Percentiles rank a stretch among this genome's conserved stretches.
Conservation (phyloP, 2,329 filamentous ascomycete species). For the Penicillium sp. region DNA sequence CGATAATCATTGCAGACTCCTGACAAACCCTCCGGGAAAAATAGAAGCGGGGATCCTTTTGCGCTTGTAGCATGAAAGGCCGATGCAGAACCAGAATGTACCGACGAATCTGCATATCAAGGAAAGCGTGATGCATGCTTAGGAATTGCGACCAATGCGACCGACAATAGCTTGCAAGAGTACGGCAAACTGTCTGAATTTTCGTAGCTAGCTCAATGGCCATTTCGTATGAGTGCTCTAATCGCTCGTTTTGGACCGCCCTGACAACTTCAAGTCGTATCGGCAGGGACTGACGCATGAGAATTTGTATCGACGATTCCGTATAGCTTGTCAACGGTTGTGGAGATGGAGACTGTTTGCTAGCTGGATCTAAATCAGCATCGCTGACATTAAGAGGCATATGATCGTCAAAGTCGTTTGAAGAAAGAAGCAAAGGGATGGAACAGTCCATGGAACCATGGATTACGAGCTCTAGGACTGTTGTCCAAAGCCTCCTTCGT, state of each 20-base stretch:
- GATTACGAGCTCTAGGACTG: conserved; percentile 18
- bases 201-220: conserved; percentile 1
- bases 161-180: conserved; percentile 1
- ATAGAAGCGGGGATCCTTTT: conserved; percentile 17
- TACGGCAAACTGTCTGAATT: not conserved
- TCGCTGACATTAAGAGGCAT: conserved; percentile 30
- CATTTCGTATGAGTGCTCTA: conserved; percentile 1
- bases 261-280: conserved; percentile 1
- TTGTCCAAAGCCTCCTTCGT: conserved; percentile 19
- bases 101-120: conserved; percentile 18
- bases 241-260: conserved; percentile 1
- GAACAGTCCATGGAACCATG: conserved; percentile 18
- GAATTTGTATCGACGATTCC: conserved; percentile 24
- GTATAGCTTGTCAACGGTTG: conserved; percentile 19
- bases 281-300: conserved; percentile 6
- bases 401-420: conserved; percentile 4
- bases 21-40: conserved; percentile 20
- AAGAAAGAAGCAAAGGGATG: conserved; percentile 8
- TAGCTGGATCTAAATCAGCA: conserved; percentile 23
- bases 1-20: conserved; percentile 21
- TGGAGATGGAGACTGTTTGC: conserved; percentile 6
- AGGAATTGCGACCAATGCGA: conserved; percentile 1
- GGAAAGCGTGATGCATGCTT: conserved; percentile 7
- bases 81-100: conserved; percentile 20
- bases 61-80: conserved; percentile 17